phyloP scores from a whole-genome alignment of 495 filamentous ascomycete species.

The Neurospora sp. region DNA sequence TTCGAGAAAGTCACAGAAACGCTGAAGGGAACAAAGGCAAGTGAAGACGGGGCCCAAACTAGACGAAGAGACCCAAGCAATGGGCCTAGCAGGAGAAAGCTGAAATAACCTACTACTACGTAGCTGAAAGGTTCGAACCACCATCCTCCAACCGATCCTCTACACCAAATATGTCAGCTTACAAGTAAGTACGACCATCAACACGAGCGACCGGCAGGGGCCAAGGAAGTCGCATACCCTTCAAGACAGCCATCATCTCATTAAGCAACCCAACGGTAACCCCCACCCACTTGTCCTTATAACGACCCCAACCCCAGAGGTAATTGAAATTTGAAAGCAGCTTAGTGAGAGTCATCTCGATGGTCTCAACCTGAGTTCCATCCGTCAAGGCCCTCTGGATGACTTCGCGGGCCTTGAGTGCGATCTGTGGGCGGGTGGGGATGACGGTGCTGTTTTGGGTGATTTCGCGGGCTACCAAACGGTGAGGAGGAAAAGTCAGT shows the following conservation, averaged over 20 bases:
- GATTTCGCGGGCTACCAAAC: neutral
- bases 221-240: neutral
- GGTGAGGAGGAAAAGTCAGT: neutral
- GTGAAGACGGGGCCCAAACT: neutral
- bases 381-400: neutral
- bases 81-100: neutral
- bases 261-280: neutral
- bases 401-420: neutral
- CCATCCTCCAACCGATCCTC: neutral
- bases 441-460: neutral
- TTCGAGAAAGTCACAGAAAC: neutral
- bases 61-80: neutral
- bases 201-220: neutral
- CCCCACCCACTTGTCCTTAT: neutral
- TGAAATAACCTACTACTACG: neutral
- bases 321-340: neutral
- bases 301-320: neutral
- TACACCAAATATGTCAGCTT: neutral
- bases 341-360: neutral
- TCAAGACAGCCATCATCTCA: neutral
- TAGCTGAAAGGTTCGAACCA: neutral
- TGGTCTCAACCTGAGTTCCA: neutral
- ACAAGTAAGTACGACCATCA: neutral
- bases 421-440: neutral
- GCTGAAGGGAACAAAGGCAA: neutral